phyloP scores from a whole-genome alignment of 2,329 filamentous ascomycete species.

The Aspergillus aculeatinus region DNA sequence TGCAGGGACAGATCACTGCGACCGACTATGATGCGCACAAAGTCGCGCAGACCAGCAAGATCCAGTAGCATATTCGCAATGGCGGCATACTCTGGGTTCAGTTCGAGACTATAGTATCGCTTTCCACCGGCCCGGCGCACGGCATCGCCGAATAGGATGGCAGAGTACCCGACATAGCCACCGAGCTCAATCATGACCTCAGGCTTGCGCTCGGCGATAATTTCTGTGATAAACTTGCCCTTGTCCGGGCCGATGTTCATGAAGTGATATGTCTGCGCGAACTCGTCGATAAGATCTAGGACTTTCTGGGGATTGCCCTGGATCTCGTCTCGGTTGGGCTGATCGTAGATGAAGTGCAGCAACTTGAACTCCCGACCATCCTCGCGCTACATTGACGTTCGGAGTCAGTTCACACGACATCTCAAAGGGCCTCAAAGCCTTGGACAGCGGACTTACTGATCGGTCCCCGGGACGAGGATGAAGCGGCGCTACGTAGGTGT shows the following conservation, averaged over 20 bases:
- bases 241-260: slow-evolving; percentile 81
- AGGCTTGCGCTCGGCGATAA: slow-evolving; percentile 68
- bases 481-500: neutral
- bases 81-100: slow-evolving; percentile 70
- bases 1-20: slow-evolving; percentile 65
- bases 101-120: slow-evolving; percentile 69
- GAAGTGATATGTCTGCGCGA: slow-evolving; percentile 64
- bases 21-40: slow-evolving; percentile 70
- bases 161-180: slow-evolving; percentile 79
- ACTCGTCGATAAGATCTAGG: slow-evolving; percentile 70
- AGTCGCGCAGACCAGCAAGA: slow-evolving; percentile 68
- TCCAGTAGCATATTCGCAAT: slow-evolving; percentile 69
- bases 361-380: slow-evolving; percentile 74
- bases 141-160: slow-evolving; percentile 70
- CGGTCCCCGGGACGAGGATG: neutral
- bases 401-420: neutral
- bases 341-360: slow-evolving; percentile 65
- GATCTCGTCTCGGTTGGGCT: slow-evolving; percentile 62
- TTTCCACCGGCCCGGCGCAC: slow-evolving; percentile 63
- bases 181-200: slow-evolving; percentile 74
- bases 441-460: neutral
- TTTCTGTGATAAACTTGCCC: slow-evolving; percentile 65
- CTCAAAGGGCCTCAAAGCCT: neutral
- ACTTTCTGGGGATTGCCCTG: slow-evolving; percentile 64
- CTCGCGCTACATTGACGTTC: slow-evolving; percentile 40